phyloP scores from a whole-genome alignment of 1,139 yeast genomes.

The Candida tetrigidarum region DNA sequence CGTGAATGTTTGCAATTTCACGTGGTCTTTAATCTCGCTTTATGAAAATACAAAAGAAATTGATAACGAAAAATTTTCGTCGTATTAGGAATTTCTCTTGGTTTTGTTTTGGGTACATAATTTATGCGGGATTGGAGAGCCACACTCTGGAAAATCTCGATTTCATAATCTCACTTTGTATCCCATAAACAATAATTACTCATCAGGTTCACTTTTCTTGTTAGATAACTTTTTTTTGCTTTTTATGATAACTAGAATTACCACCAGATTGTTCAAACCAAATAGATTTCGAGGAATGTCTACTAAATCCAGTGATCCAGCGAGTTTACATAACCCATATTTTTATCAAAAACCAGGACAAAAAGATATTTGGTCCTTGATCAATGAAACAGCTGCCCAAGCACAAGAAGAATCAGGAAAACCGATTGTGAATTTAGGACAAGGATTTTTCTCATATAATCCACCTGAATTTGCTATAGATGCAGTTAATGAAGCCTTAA shows the following conservation, averaged over 20 bases:
- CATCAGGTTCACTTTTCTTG: neutral
- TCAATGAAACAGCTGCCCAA: constrained; percentile 90
- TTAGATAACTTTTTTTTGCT: too few species aligned
- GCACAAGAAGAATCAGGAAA: constrained; percentile 68
- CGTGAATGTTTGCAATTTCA: neutral
- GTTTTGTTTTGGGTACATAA: neutral
- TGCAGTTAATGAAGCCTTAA: constrained; percentile 80
- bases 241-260: constrained; percentile 5
- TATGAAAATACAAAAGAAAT: too few species aligned
- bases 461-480: constrained; percentile 90
- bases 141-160: neutral
- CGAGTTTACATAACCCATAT: constrained; percentile 58
- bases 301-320: constrained; percentile 15
- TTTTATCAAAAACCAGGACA: constrained; percentile 57
- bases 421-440: constrained; percentile 87
- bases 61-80: neutral
- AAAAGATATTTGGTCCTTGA: constrained; percentile 93
- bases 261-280: neutral
- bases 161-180: too few species aligned
- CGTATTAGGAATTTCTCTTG: neutral
- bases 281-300: constrained; percentile 4
- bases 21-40: neutral
- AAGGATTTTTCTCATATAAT: constrained; percentile 93
- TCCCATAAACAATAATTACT: neutral
- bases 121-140: neutral